A percentile compares a stretch with the other conserved stretches of the same genome.
Conservation (phyloP, 2,329 filamentous ascomycete genomes). For the Fusarium euwallaceae region DNA sequence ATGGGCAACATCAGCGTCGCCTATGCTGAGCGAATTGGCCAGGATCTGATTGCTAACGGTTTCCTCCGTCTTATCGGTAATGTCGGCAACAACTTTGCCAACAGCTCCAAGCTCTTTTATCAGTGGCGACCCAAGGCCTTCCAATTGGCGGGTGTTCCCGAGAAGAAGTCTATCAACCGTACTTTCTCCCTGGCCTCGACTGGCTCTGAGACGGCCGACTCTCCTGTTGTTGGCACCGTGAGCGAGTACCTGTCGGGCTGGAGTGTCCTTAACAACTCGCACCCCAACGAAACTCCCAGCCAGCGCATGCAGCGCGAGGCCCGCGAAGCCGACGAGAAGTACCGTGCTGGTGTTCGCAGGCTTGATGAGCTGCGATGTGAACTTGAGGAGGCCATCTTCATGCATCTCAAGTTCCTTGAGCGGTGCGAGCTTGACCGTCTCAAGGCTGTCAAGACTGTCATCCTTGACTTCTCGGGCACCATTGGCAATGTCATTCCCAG, state of each 20-base stretch:
- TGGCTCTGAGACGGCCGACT: slow-evolving; percentile 71
- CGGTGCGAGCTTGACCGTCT: slow-evolving; percentile 95
- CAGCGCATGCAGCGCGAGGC: slow-evolving; percentile 91
- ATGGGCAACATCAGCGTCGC: slow-evolving; percentile 87
- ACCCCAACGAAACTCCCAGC: slow-evolving; percentile 93
- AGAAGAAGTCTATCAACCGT: slow-evolving; percentile 84
- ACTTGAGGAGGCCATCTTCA: slow-evolving; percentile 93
- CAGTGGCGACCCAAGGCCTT: slow-evolving; percentile 97
- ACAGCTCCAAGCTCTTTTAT: slow-evolving; percentile 97
- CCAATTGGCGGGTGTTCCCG: slow-evolving; percentile 86
- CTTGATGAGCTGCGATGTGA: slow-evolving; percentile 93
- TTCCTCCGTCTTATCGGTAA: slow-evolving; percentile 93
- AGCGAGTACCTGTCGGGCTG: slow-evolving; percentile 92
- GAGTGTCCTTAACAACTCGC: slow-evolving; percentile 85
- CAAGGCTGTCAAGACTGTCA: slow-evolving; percentile 97
- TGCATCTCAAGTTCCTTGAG: slow-evolving; percentile 95
- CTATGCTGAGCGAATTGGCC: slow-evolving; percentile 94
- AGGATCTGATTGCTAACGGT: slow-evolving; percentile 88
- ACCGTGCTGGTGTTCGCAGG: slow-evolving; percentile 87
- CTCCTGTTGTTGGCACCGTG: slow-evolving; percentile 84
- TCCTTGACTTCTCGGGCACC: slow-evolving; percentile 96
- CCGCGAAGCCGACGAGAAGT: slow-evolving; percentile 90
- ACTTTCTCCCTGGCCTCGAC: slow-evolving; percentile 79
- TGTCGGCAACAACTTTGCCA: slow-evolving; percentile 94
- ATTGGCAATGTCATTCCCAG: slow-evolving; percentile 98